Base-by-base conservation (phyloP, 306 rosid genomes). In the Leucaena leucocephala region DNA sequence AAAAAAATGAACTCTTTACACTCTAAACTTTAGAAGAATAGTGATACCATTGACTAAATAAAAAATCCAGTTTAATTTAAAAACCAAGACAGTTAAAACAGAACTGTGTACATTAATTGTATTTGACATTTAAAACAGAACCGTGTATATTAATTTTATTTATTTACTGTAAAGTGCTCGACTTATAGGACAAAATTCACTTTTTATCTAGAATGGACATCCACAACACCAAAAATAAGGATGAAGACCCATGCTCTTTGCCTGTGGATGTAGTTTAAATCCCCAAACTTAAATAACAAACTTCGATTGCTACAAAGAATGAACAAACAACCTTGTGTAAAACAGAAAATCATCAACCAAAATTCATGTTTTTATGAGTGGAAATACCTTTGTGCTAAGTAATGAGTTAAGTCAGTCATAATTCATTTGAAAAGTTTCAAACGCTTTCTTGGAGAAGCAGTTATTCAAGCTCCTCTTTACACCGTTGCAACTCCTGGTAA, bases 401-500 rank as follows among this genome's bases (percentile, higher is more conserved):
- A 49, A 67, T 39, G 62, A 40, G 34, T 64, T 33, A 81, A 27
- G 65, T 54, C 17, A 49, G 64, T 55, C 68, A 75, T 68, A 71
- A 76, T 40, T 81, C 17, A 0, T 4, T 72, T 61, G 62, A 54
- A 65, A 75, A 3, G 74, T 62, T 54, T 87, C 82, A 81, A 70
- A 42, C 86, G 52, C 88, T 72, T 78, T 87, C 89, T 43, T 61
- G 78, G 68, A 84, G 1, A 63, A 92, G 93, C 63, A 85, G 40
- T 40, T 78, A 87, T 72, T 88, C 90, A 80, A 92, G 93, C 82
- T 92, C 94, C 77, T 83, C 91, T 72, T 86, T 88, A 2, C 88
- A 93, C 14, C 87, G 76, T 70, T 87, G 85, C 84, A 92, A 58
- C 42, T 92, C 94, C 97, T 88, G 84, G 44, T 7, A 68, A 63